A percentile compares a stretch with the other conserved stretches of the same genome.
phyloP scores from a whole-genome alignment of 2,329 filamentous ascomycete genomes.

The Raffaelea albimanens region DNA sequence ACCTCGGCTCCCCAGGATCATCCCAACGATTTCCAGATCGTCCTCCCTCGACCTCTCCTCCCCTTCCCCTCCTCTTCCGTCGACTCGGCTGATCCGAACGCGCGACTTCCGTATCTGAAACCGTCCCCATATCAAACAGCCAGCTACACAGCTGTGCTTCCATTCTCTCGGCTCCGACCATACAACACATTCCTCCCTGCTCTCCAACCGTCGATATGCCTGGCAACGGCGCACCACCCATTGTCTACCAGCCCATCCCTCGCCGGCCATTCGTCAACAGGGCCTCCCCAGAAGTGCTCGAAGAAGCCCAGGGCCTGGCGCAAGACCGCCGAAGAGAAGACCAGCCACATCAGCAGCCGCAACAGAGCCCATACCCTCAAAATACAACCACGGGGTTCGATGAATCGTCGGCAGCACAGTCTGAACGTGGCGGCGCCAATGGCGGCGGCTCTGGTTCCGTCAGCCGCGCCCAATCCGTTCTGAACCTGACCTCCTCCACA shows the following conservation, averaged over 20 bases:
- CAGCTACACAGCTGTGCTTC: too few species aligned
- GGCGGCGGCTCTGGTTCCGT: slow-evolving; percentile 25
- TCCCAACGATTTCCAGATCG: too few species aligned
- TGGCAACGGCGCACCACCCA: slow-evolving; percentile 29
- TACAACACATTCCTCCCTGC: not conserved
- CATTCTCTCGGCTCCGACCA: too few species aligned
- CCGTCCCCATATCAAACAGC: too few species aligned
- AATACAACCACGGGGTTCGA: not conserved
- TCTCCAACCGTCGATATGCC: slow-evolving; percentile 3
- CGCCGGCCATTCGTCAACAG: slow-evolving; percentile 52
- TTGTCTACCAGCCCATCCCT: slow-evolving; percentile 57
- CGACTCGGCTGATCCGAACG: too few species aligned
- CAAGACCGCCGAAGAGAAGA: not conserved
- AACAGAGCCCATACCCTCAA: too few species aligned
- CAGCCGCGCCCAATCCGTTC: slow-evolving; percentile 64
- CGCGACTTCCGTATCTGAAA: too few species aligned
- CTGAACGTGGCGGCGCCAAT: slow-evolving; percentile 15
- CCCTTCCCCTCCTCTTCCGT: too few species aligned
- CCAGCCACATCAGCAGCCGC: not conserved
- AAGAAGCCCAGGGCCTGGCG: too few species aligned
- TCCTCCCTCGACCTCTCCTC: too few species aligned
- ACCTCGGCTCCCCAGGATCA: too few species aligned
- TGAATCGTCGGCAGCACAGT: slow-evolving; percentile 10
- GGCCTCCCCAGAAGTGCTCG: too few species aligned
- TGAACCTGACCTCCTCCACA: slow-evolving; percentile 83